phyloP scores from a whole-genome alignment of 495 filamentous ascomycete species.

The Annulohypoxylon bovei region DNA sequence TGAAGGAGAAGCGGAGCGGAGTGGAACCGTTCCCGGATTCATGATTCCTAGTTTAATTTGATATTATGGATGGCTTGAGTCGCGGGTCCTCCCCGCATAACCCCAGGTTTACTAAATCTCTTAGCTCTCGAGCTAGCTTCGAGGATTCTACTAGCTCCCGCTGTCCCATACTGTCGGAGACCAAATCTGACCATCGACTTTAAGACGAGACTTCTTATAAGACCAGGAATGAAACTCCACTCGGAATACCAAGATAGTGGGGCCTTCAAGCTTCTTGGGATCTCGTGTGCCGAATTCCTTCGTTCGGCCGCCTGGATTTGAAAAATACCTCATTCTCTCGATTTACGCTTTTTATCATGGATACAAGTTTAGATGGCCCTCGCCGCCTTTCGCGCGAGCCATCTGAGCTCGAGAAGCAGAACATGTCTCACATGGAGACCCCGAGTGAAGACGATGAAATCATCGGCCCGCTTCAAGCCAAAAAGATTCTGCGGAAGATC shows the following conservation, averaged over 20 bases:
- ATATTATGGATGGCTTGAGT: constrained; percentile 25
- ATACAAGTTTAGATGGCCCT: not conserved
- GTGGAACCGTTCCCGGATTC: constrained; percentile 5
- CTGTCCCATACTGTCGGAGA: not conserved
- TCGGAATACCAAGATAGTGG: not conserved
- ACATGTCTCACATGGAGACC: not conserved
- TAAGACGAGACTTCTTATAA: not conserved
- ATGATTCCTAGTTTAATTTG: constrained; percentile 45
- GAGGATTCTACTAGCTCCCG: not conserved
- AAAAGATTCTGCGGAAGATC: constrained; percentile 1
- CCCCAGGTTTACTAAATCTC: constrained; percentile 1
- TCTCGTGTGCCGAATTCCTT: not conserved
- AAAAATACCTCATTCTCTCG: not conserved
- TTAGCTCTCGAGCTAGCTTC: not conserved
- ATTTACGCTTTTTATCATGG: not conserved
- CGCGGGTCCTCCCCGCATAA: constrained; percentile 9
- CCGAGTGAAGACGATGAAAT: not conserved
- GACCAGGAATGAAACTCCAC: not conserved
- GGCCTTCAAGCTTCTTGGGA: not conserved
- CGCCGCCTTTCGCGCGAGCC: not conserved
- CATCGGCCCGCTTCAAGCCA: not conserved
- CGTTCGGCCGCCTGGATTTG: not conserved
- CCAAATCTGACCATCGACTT: not conserved
- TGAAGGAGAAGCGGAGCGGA: not conserved
- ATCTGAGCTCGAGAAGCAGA: constrained; percentile 1